These are phyloP conservation scores for Saccharomycopsis sp. DNA, from an alignment of 805 yeast species.

Conservation along the genomic window DNA sequence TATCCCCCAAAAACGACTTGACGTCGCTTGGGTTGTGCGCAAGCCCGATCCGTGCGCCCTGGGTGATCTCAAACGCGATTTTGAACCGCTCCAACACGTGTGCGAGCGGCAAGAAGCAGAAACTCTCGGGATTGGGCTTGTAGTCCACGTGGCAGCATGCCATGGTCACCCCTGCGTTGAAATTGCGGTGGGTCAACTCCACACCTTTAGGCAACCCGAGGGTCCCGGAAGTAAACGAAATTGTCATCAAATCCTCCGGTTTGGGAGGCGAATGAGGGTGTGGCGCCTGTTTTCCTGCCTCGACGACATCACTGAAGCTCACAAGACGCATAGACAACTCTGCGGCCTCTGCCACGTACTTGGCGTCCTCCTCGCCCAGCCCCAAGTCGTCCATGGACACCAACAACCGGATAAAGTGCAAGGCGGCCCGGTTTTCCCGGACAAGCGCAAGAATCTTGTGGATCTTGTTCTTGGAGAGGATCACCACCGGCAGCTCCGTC, in stretches of 20 bases:
- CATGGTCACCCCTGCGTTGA: constrained; percentile 10
- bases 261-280: constrained; percentile 34
- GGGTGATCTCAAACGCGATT: constrained; percentile 22
- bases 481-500: constrained; percentile 53
- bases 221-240: constrained; percentile 62
- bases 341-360: not conserved
- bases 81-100: constrained; percentile 46
- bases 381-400: constrained; percentile 12
- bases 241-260: constrained; percentile 41
- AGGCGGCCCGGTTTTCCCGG: not conserved
- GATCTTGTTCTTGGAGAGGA: constrained; percentile 39
- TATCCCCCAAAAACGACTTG: constrained; percentile 42
- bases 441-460: constrained; percentile 4
- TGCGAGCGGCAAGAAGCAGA: constrained; percentile 48
- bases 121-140: constrained; percentile 34
- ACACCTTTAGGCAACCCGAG: constrained; percentile 63
- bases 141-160: constrained; percentile 23
- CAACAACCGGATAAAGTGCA: constrained; percentile 3
- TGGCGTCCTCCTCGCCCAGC: constrained; percentile 7
- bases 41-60: constrained; percentile 40
- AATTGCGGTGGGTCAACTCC: constrained; percentile 34
- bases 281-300: constrained; percentile 33
- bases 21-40: constrained; percentile 40
- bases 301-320: constrained; percentile 30
- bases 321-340: constrained; percentile 28